These are phyloP conservation scores for Bruguiera gymnorhiza DNA, from an alignment of 345 rosid genomes.

Conservation along the genomic window DNA sequence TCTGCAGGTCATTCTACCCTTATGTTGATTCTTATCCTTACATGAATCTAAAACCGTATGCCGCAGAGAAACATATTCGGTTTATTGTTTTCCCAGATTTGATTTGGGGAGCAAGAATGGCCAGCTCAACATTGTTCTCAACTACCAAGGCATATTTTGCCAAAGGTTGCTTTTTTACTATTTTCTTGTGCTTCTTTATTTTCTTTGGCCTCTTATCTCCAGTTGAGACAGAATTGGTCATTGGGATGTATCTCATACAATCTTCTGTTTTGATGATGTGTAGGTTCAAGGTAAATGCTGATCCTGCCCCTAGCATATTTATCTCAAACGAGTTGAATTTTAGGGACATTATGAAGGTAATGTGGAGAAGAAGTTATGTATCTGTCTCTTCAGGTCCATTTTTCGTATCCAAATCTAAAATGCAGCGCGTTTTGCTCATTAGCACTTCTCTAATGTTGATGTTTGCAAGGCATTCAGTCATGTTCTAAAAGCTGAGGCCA, in stretches of 20 bases:
- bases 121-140: constrained; percentile 48
- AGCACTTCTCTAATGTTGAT: constrained; percentile 64
- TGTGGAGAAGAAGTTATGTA: constrained; percentile 3
- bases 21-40: constrained; percentile 17
- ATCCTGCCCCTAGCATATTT: constrained; percentile 37
- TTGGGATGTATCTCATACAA: neutral
- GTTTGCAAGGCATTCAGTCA: constrained; percentile 55
- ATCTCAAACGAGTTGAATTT: constrained; percentile 52
- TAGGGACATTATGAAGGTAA: constrained; percentile 46
- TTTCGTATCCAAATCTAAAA: constrained; percentile 21
- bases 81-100: constrained; percentile 49
- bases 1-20: constrained; percentile 50
- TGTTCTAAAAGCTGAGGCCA: constrained; percentile 43
- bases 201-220: constrained; percentile 3
- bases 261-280: constrained; percentile 18
- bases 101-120: constrained; percentile 42
- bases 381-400: constrained; percentile 1
- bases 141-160: constrained; percentile 56
- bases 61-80: constrained; percentile 13
- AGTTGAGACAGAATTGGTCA: neutral
- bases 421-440: constrained; percentile 23
- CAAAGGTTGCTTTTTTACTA: constrained; percentile 57
- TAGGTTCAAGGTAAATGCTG: constrained; percentile 51
- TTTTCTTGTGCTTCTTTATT: constrained; percentile 1
- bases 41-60: constrained; percentile 9